Evolutionary conservation across 306 rosid species (phyloP).

Genomic region (Crotalaria pallida): DNA sequence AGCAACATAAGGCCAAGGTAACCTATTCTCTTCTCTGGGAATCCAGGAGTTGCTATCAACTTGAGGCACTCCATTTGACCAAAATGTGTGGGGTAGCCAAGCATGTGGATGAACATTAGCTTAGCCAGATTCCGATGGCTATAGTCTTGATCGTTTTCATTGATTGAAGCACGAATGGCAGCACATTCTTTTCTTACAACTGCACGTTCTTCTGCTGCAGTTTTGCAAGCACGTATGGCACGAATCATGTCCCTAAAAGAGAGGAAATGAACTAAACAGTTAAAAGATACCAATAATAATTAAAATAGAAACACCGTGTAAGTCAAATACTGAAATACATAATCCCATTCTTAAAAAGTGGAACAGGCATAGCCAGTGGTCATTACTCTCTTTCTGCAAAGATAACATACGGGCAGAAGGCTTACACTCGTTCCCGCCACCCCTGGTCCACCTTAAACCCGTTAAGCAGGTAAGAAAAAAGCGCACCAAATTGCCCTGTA

Average conservation of each 20-base stretch:
- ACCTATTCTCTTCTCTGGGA: constrained; percentile 82
- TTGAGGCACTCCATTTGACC: constrained; percentile 89
- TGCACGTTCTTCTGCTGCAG: constrained; percentile 82
- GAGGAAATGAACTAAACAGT: not conserved
- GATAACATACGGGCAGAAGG: not conserved
- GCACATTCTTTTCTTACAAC: constrained; percentile 82
- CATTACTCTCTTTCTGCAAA: not conserved
- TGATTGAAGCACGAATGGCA: constrained; percentile 65
- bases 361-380: not conserved
- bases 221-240: constrained; percentile 73
- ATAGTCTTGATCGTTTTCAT: constrained; percentile 69
- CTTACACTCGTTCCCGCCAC: not conserved
- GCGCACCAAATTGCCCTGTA: not conserved
- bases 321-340: not conserved
- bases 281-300: not conserved
- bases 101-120: constrained; percentile 86
- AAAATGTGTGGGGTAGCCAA: constrained; percentile 83
- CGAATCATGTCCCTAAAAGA: constrained; percentile 79
- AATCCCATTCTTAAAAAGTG: not conserved
- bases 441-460: not conserved
- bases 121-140: constrained; percentile 78
- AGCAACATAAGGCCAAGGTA: constrained; percentile 84
- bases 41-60: constrained; percentile 74
- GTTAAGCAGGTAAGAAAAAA: not conserved
- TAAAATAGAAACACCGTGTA: not conserved